phyloP scores from a whole-genome alignment of 768 basidiomycete genomes.

The Dictyophora rubrovolvata region DNA sequence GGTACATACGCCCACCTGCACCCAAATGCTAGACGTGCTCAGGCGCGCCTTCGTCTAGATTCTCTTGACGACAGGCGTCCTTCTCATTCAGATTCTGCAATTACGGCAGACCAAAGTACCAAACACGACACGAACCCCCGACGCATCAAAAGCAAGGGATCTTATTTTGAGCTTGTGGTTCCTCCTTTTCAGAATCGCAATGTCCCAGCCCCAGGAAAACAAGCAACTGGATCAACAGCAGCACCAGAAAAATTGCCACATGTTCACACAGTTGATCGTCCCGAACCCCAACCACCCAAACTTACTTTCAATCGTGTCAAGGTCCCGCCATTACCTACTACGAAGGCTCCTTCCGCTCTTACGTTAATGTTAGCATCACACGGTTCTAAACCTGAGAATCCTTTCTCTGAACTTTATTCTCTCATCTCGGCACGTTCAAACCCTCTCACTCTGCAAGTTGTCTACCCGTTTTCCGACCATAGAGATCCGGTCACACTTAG shows the following conservation, averaged over 20 bases:
- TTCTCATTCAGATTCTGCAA: conserved; percentile 4
- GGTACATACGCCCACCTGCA: conserved; percentile 29
- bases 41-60: conserved; percentile 42
- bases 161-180: conserved; percentile 47
- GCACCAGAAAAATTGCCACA: conserved; percentile 13
- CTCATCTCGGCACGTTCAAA: conserved; percentile 69
- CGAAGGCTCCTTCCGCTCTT: conserved; percentile 42
- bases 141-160: conserved; percentile 26
- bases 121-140: conserved; percentile 16
- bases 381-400: conserved; percentile 55
- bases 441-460: conserved; percentile 58
- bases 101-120: neutral
- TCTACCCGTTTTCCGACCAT: conserved; percentile 70
- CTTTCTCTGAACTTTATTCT: conserved; percentile 81
- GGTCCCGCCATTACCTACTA: conserved; percentile 25
- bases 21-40: conserved; percentile 25
- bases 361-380: conserved; percentile 67
- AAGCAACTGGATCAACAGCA: conserved; percentile 10
- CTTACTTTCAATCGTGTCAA: conserved; percentile 41
- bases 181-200: conserved; percentile 19
- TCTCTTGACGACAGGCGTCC: conserved; percentile 48
- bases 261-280: neutral
- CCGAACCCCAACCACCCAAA: conserved; percentile 3
- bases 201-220: neutral
- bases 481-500: conserved; percentile 56